These are phyloP conservation scores for Saccharomyces pastorianus DNA, from an alignment of 1,139 yeast genomes.

Conservation along the genomic window DNA sequence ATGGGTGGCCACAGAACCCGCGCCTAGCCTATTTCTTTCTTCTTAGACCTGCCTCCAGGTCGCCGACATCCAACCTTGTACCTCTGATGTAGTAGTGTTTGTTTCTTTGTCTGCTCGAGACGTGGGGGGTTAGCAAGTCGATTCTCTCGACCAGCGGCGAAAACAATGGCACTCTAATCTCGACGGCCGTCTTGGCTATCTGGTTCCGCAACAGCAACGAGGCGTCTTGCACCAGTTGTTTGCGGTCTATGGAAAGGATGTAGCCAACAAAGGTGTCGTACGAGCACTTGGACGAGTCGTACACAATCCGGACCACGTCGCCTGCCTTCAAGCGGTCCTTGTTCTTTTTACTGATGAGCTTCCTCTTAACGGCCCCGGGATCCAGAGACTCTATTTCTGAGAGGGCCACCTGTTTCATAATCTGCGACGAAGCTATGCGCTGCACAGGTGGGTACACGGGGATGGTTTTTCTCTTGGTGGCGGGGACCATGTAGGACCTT, in stretches of 20 bases:
- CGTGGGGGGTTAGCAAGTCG: slow-evolving; percentile 68
- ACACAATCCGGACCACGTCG: slow-evolving; percentile 70
- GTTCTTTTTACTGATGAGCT: slow-evolving; percentile 44
- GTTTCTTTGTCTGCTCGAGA: slow-evolving; percentile 57
- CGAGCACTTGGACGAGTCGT: slow-evolving; percentile 53
- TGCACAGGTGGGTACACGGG: slow-evolving; percentile 33
- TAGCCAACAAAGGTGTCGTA: slow-evolving; percentile 58
- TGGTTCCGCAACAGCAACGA: slow-evolving; percentile 73
- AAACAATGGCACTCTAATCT: slow-evolving; percentile 67
- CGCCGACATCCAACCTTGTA: slow-evolving; percentile 75
- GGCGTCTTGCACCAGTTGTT: slow-evolving; percentile 45
- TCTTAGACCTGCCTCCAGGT: slow-evolving; percentile 44
- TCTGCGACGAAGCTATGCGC: slow-evolving; percentile 9
- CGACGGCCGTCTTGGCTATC: slow-evolving; percentile 71
- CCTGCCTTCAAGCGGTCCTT: slow-evolving; percentile 62
- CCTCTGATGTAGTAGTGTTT: slow-evolving; percentile 85
- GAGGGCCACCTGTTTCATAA: slow-evolving; percentile 10
- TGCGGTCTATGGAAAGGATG: slow-evolving; percentile 65
- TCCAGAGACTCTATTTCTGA: slow-evolving; percentile 44
- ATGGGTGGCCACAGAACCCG: background rate
- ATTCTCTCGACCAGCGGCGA: slow-evolving; percentile 69
- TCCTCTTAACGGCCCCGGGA: slow-evolving; percentile 63
- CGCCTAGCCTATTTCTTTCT: slow-evolving; percentile 16
- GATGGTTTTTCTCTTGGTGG: slow-evolving; percentile 25
- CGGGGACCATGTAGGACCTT: slow-evolving; percentile 18